Conservation (phyloP, 192 early-diverging fungal species). For the Pilobolus umbonatus region DNA sequence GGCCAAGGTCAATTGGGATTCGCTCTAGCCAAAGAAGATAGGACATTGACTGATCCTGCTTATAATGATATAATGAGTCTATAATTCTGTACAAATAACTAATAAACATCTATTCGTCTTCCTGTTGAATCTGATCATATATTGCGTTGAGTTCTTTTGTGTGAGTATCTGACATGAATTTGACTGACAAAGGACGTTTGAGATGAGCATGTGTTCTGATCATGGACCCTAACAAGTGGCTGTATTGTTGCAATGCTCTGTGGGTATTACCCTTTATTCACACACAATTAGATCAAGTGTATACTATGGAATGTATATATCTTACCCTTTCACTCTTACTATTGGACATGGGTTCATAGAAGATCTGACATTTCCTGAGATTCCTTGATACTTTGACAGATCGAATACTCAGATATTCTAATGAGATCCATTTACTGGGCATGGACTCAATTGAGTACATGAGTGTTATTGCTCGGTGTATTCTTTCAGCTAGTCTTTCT, state of each 20-base stretch:
- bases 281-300: neutral
- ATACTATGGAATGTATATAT: neutral
- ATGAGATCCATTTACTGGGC: slow-evolving; percentile 20
- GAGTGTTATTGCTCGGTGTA: slow-evolving; percentile 25
- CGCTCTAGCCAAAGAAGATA: slow-evolving; percentile 4
- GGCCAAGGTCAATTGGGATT: slow-evolving; percentile 6
- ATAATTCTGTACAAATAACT: neutral
- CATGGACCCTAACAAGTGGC: slow-evolving; percentile 11
- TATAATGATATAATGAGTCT: slow-evolving; percentile 5
- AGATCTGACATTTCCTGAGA: slow-evolving; percentile 26
- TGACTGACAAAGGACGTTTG: slow-evolving; percentile 23
- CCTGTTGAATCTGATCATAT: slow-evolving; percentile 16
- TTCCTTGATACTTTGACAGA: slow-evolving; percentile 27
- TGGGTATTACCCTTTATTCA: slow-evolving; percentile 17
- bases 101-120: slow-evolving; percentile 2
- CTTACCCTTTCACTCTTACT: slow-evolving; percentile 22
- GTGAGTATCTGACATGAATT: slow-evolving; percentile 26
- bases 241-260: slow-evolving; percentile 15
- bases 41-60: neutral
- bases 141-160: slow-evolving; percentile 26
- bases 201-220: slow-evolving; percentile 26
- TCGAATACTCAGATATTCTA: slow-evolving; percentile 12
- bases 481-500: slow-evolving; percentile 27
- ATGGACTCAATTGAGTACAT: slow-evolving; percentile 24
- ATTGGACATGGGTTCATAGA: slow-evolving; percentile 21